Conservation (phyloP, 1,284 basidiomycete species). For the Hortiboletus rubellus region DNA sequence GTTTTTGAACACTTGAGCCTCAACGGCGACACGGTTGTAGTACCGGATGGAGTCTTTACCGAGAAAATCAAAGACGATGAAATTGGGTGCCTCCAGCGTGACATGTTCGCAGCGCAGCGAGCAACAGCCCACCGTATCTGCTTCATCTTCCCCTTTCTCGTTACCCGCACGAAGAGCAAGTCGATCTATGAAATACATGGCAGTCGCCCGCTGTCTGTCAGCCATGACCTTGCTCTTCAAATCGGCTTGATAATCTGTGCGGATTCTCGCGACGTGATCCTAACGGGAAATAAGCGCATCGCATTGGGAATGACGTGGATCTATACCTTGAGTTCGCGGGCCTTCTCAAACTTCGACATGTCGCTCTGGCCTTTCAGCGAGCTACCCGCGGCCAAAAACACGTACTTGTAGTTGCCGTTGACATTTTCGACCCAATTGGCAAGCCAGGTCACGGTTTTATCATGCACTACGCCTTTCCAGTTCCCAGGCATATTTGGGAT, state of each 20-base stretch:
- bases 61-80: constrained; percentile 91
- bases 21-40: constrained; percentile 86
- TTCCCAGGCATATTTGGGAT: constrained; percentile 84
- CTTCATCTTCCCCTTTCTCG: constrained; percentile 98
- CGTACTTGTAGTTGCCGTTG: constrained; percentile 92
- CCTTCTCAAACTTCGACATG: constrained; percentile 95
- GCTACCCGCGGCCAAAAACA: constrained; percentile 91
- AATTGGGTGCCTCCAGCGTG: constrained; percentile 83
- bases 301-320: not conserved
- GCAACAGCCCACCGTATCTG: constrained; percentile 97
- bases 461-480: constrained; percentile 86
- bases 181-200: constrained; percentile 96
- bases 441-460: constrained; percentile 96
- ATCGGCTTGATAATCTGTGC: constrained; percentile 82
- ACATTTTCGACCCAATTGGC: constrained; percentile 98
- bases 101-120: constrained; percentile 94
- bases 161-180: constrained; percentile 96
- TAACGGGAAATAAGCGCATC: constrained; percentile 35
- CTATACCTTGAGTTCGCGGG: constrained; percentile 85
- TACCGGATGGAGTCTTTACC: constrained; percentile 98
- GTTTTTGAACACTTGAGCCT: constrained; percentile 89
- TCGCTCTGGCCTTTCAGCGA: constrained; percentile 97
- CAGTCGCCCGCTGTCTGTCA: constrained; percentile 90
- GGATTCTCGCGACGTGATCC: constrained; percentile 89
- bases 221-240: constrained; percentile 89